phyloP scores from a whole-genome alignment of 768 basidiomycete species.

The Termitomyces sp. region DNA sequence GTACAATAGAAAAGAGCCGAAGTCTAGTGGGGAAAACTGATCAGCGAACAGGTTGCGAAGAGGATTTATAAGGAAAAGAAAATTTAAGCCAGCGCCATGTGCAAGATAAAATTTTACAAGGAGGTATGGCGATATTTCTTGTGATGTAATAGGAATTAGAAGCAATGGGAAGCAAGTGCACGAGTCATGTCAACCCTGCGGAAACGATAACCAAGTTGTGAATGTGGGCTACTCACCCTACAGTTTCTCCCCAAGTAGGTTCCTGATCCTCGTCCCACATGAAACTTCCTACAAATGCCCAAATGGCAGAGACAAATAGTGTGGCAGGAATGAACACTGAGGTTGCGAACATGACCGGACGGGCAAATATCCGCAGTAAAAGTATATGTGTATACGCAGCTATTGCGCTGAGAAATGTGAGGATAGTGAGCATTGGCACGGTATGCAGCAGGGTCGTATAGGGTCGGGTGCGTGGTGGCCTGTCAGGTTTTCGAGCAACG shows the following conservation, averaged over 20 bases:
- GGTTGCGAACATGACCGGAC: conserved; percentile 76
- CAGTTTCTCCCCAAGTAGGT: conserved; percentile 78
- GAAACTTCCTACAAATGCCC: conserved; percentile 81
- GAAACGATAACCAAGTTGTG: neutral
- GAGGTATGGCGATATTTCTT: neutral
- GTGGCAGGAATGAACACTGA: conserved; percentile 72
- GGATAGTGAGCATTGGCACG: conserved; percentile 67
- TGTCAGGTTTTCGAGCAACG: conserved; percentile 38
- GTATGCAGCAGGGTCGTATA: conserved; percentile 74
- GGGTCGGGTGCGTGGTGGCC: conserved; percentile 37
- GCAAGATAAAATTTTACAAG: neutral
- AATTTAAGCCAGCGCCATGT: neutral
- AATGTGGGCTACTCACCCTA: conserved; percentile 49
- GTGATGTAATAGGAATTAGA: conserved; percentile 5
- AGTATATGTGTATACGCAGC: conserved; percentile 72
- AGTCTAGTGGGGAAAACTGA: conserved; percentile 33
- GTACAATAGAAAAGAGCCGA: conserved; percentile 72
- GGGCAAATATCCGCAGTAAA: conserved; percentile 74
- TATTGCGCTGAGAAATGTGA: conserved; percentile 64
- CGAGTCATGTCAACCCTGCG: neutral
- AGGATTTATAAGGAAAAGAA: neutral
- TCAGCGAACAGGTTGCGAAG: conserved; percentile 4
- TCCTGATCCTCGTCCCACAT: conserved; percentile 45
- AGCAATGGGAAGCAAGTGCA: neutral
- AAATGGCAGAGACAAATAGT: conserved; percentile 67